Evolutionary conservation across 257 asterid genomes (phyloP).

Genomic region (Jacaranda copaia): DNA sequence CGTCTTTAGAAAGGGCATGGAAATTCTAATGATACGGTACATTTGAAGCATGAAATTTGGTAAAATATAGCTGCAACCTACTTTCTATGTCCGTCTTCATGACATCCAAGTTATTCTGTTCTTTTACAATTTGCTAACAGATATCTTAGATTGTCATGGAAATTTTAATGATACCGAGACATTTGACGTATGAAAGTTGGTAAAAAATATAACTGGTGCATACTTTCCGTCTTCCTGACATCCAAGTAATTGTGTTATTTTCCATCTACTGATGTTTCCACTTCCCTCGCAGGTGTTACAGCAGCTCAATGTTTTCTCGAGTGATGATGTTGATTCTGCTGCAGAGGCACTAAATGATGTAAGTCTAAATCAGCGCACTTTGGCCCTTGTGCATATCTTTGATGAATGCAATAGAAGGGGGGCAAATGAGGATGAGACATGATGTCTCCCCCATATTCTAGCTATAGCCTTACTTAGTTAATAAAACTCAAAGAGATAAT

Average conservation of each 20-base stretch:
- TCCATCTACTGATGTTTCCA: constrained; percentile 26
- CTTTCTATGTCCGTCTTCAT: neutral
- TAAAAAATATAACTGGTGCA: constrained; percentile 11
- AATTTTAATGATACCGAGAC: neutral
- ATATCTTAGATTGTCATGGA: neutral
- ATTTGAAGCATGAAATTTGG: neutral
- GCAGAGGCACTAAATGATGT: constrained; percentile 91
- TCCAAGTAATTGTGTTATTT: neutral
- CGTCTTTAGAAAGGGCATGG: neutral
- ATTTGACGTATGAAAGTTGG: constrained; percentile 4
- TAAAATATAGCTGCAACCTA: constrained; percentile 3
- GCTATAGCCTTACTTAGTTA: neutral
- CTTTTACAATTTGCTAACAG: neutral
- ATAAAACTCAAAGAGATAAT: constrained; percentile 12
- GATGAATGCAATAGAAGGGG: neutral
- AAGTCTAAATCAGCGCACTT: constrained; percentile 41
- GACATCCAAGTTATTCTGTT: neutral
- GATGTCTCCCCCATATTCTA: neutral
- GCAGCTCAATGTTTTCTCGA: constrained; percentile 77
- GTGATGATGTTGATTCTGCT: constrained; percentile 81
- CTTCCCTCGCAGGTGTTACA: constrained; percentile 71
- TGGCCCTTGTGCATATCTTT: neutral
- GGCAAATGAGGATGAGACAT: neutral
- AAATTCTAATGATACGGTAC: neutral
- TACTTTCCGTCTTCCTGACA: neutral